Evolutionary conservation across 345 rosid species (phyloP), one percentile per base, ranked within the genome.

Genomic region (Limnanthes douglasii): DNA sequence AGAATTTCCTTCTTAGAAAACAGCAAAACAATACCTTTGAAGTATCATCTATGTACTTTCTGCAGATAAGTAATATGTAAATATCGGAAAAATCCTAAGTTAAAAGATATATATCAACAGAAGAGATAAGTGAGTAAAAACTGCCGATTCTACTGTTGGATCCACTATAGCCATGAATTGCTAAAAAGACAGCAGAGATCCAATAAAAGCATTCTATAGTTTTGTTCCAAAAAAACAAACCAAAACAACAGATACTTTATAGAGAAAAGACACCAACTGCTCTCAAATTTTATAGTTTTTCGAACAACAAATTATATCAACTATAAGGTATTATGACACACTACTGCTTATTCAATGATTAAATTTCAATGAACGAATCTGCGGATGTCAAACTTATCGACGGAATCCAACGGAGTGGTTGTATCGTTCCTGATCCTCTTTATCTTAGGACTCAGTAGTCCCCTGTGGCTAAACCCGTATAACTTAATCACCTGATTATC

Each of bases 371-470:
- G 42, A n/a, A 27, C 48, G 0, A 73, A 31, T 35, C 51, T 88
- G 11, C 95, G 93, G 39, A 78, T 71, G 50, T 86, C 93, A 56
- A 88, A 78, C 64, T 72, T 54, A 54, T 88, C 86, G 9, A 88
- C 86, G 43, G 39, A 57, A 60, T 65, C 70, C 78, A 78, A 63
- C 6, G 93, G 97, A 51, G 69, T 54, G 0, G 40, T 64, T 0
- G 97, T 73, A 64, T 88, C 97, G 16, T 88, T 83, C 48, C 83
- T 66, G 51, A 69, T 79, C 69, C 90, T 83, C 72, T 66, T 83
- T 60, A 88, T 76, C 80, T 88, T 88, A 52, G 95, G 95, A 50
- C 97, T 77, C 59, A 88, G 61, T 72, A 88, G 50, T 29, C 97
- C 97, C 48, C 90, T 69, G 39, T 88, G 97, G 7, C 86, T 32